Percentiles rank a stretch among this genome's conserved stretches.
phyloP scores from a whole-genome alignment of 129 eudicot genomes.

The Helichrysum umbraculigerum region DNA sequence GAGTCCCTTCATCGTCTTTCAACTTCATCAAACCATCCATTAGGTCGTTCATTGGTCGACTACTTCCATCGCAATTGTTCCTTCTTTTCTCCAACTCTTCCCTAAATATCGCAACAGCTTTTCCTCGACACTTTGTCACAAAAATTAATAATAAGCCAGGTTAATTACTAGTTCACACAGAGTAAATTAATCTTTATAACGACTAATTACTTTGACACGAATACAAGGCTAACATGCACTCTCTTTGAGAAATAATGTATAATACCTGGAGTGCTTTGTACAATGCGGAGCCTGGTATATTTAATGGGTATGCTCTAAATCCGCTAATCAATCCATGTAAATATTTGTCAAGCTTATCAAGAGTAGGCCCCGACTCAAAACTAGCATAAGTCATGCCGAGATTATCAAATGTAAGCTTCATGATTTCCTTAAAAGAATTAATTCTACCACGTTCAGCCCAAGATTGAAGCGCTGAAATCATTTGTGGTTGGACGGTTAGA shows the following conservation, averaged over 20 bases:
- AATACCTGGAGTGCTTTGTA: neutral
- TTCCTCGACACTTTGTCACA: conserved; percentile 58
- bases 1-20: conserved; percentile 54
- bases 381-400: conserved; percentile 53
- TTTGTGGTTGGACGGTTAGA: conserved; percentile 50
- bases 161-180: no score
- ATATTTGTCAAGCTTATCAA: conserved; percentile 39
- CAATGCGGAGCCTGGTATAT: conserved; percentile 47
- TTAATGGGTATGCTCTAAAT: conserved; percentile 45
- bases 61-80: conserved; percentile 13
- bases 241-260: no score
- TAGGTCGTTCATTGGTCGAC: conserved; percentile 36
- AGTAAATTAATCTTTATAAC: no score
- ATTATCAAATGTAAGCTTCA: conserved; percentile 59
- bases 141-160: no score
- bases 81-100: conserved; percentile 59
- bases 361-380: conserved; percentile 43
- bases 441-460: conserved; percentile 50
- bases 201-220: no score
- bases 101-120: conserved; percentile 32
- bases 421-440: conserved; percentile 37
- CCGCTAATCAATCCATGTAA: conserved; percentile 42
- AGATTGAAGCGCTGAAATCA: conserved; percentile 48
- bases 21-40: conserved; percentile 58
- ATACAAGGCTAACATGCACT: no score